Conservation (phyloP, 805 yeast genomes). For the Spathaspora girioi region DNA sequence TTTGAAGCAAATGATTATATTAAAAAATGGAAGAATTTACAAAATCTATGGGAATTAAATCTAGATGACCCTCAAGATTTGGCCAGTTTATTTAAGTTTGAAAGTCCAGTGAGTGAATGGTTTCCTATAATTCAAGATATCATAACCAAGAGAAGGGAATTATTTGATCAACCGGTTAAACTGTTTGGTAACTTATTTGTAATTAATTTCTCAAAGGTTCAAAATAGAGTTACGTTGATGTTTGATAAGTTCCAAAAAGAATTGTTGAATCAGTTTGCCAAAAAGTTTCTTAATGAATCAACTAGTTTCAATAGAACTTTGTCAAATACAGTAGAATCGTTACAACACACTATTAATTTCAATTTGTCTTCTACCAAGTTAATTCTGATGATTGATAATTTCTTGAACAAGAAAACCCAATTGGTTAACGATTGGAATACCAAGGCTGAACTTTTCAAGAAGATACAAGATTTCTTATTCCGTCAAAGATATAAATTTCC, state of each 20-base stretch:
- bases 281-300: conserved; percentile 27
- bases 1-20: conserved; percentile 33
- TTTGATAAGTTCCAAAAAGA: conserved; percentile 59
- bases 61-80: conserved; percentile 41
- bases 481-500: conserved; percentile 48
- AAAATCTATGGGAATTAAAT: conserved; percentile 53
- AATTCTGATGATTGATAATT: conserved; percentile 34
- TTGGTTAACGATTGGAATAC: conserved; percentile 13
- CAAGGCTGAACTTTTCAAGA: conserved; percentile 10
- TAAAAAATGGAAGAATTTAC: conserved; percentile 51
- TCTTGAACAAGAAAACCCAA: conserved; percentile 8
- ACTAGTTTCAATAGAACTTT: conserved; percentile 20
- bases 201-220: conserved; percentile 52
- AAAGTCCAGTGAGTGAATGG: conserved; percentile 36
- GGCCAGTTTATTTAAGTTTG: conserved; percentile 16
- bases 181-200: conserved; percentile 35
- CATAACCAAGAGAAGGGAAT: conserved; percentile 30
- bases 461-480: conserved; percentile 35
- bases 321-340: conserved; percentile 8
- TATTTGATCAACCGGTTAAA: conserved; percentile 46
- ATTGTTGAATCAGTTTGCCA: conserved; percentile 39
- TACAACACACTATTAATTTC: conserved; percentile 32
- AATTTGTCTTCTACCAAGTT: conserved; percentile 32
- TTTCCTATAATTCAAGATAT: conserved; percentile 41
- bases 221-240: conserved; percentile 46